These are phyloP conservation scores for Baorangia bicolor DNA, from an alignment of 768 basidiomycete genomes.

Conservation along the genomic window DNA sequence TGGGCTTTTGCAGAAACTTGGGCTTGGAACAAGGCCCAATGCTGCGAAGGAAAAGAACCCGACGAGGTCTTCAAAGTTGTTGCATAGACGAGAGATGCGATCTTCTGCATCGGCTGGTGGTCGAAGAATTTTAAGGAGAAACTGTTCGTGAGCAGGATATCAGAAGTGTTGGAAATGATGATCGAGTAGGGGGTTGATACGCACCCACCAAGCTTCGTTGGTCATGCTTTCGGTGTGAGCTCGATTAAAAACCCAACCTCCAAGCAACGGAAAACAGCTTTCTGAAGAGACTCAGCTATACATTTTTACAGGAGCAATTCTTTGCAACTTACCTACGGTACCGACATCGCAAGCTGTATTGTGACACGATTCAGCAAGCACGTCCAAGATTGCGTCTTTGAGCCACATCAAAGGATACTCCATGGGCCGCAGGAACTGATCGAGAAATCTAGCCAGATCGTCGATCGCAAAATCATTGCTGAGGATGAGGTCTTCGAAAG, in stretches of 20 bases:
- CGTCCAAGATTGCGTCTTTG: constrained; percentile 29
- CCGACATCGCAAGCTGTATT: constrained; percentile 13
- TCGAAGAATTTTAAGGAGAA: neutral
- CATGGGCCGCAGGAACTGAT: constrained; percentile 1
- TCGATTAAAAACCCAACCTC: constrained; percentile 33
- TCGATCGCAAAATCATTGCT: constrained; percentile 30
- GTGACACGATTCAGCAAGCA: constrained; percentile 10
- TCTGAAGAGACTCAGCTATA: neutral
- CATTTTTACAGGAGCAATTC: neutral
- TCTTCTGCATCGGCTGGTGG: constrained; percentile 27
- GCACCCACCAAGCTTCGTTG: constrained; percentile 35
- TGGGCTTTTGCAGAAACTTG: constrained; percentile 16
- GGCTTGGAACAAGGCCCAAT: constrained; percentile 17
- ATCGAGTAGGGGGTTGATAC: neutral
- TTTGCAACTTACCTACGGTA: constrained; percentile 1
- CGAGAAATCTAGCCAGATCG: constrained; percentile 15
- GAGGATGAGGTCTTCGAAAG: constrained; percentile 34
- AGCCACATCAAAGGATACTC: constrained; percentile 24
- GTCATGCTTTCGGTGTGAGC: constrained; percentile 19
- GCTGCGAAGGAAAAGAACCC: constrained; percentile 27
- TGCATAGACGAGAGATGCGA: constrained; percentile 31
- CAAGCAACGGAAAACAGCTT: constrained; percentile 24
- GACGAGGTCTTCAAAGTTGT: constrained; percentile 31
- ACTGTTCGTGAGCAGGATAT: neutral
- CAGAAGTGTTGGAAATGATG: neutral